Conservation (phyloP, 164 flowering plant species). For the Aristolochia californica region DNA sequence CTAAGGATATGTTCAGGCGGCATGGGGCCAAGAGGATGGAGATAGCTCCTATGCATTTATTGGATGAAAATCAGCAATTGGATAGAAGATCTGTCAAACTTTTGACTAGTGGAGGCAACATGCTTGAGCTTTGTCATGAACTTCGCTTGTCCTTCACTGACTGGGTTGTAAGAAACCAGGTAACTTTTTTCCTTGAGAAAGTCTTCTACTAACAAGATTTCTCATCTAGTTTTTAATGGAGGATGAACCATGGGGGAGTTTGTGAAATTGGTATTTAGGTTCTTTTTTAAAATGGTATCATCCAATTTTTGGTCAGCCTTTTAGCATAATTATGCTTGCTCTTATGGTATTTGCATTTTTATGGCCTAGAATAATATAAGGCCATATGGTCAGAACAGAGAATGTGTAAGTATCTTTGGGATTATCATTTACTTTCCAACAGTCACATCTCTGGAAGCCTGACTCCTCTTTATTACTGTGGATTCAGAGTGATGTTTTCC, state of each 20-base stretch:
- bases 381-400: too few species aligned
- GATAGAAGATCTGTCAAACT: slow-evolving; percentile 71
- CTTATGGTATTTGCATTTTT: too few species aligned
- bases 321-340: too few species aligned
- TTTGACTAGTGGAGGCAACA: slow-evolving; percentile 72
- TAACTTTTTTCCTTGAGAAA: slow-evolving; percentile 8
- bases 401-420: too few species aligned
- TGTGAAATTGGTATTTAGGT: neutral
- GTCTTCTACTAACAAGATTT: neutral
- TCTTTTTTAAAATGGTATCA: too few species aligned
- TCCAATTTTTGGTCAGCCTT: too few species aligned
- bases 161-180: slow-evolving; percentile 70
- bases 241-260: too few species aligned
- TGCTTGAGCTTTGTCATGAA: slow-evolving; percentile 87
- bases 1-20: slow-evolving; percentile 53
- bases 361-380: too few species aligned
- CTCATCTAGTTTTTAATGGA: neutral
- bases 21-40: slow-evolving; percentile 85
- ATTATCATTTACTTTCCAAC: too few species aligned
- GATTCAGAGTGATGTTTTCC: neutral
- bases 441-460: too few species aligned
- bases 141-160: slow-evolving; percentile 68
- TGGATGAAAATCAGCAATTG: slow-evolving; percentile 41
- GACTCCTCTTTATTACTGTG: neutral
- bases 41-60: slow-evolving; percentile 41